Base-by-base conservation (phyloP, 2,329 filamentous ascomycete species). In the Colletotrichum sojae region DNA sequence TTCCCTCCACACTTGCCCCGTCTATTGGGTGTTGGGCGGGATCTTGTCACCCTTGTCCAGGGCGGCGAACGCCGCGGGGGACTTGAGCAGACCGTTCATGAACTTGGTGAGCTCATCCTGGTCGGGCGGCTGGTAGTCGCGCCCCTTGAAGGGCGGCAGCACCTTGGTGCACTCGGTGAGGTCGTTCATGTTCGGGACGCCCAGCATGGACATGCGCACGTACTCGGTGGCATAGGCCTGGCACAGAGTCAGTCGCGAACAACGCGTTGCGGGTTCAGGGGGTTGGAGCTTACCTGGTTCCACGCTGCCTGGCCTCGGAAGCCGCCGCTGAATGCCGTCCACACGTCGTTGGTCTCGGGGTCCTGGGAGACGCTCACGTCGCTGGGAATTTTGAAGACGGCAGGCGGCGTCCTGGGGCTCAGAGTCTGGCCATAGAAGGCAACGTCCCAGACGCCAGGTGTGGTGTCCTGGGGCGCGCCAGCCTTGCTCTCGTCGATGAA, bases 141-240 rank as follows among this genome's bases (percentile, higher is more conserved):
- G 8, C 63, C 69, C 51, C 18, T 51, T 74, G 48, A 74, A 73
- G 0, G 79, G 70, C 6, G 83, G 86, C 10, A 89, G 76, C 3
- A 85, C 85, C 72, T 84, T 82, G 10, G 85, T 86, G 80, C 87
- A 89, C 71, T 89, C 86, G 16, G 82, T 85, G 51, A 89, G 77
- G 22, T 79, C 75, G 75, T 89, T 88, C 75, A 89, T 85, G 73
- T 88, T 88, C 73, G 85, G 82, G 15, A 89, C 86, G 3, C 87
- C 87, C 12, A 89, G 82, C 3, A 89, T 77, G 39, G 83, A 86
- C 45, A 89, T 78, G 22, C 86, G 84, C 52, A 87, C 80, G 72
- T 89, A 89, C 13, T 84, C 86, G 43, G 80, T 79, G 2, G 86
- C 81, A 63, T 86, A 89, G 52, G 84, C 85, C 81, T 84, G 27